These are phyloP conservation scores for Tuber brumale DNA, from an alignment of 495 filamentous ascomycete species.

Conservation along the genomic window DNA sequence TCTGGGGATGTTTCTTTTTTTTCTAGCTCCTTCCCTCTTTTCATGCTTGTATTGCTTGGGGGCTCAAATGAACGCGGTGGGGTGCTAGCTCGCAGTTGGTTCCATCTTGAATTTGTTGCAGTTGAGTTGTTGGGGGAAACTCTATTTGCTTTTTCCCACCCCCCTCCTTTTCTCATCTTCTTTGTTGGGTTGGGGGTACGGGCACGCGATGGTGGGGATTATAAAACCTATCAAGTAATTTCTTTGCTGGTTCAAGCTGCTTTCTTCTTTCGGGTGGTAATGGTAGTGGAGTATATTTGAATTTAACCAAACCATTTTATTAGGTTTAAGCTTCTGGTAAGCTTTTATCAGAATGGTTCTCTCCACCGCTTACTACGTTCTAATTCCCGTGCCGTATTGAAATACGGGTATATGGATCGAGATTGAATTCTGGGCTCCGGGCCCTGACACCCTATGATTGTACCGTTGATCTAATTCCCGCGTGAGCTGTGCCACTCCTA, in stretches of 20 bases:
- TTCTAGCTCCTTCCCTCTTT: not conserved
- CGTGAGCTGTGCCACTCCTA: not conserved
- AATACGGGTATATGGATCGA: not conserved
- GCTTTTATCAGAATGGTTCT: not conserved
- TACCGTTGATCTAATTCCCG: not conserved
- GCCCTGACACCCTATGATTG: not conserved
- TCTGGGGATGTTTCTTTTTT: not conserved
- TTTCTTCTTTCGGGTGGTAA: not conserved
- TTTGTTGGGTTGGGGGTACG: conserved; percentile 6
- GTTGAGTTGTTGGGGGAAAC: not conserved
- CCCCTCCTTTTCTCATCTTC: not conserved
- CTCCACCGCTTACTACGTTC: not conserved
- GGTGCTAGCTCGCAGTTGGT: not conserved
- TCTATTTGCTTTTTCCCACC: not conserved
- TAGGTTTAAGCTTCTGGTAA: not conserved
- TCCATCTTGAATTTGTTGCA: not conserved
- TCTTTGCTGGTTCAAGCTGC: conserved; percentile 2
- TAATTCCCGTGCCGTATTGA: not conserved
- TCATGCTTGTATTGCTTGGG: conserved; percentile 3
- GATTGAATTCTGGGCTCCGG: not conserved
- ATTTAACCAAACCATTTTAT: not conserved
- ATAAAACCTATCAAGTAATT: not conserved
- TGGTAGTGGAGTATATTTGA: not conserved
- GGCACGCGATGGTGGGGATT: conserved; percentile 11
- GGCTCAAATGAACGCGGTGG: not conserved